Evolutionary conservation across 495 filamentous ascomycete genomes (phyloP), one percentile per base, ranked within the genome.

Genomic region (Lepidopterella palustris): DNA sequence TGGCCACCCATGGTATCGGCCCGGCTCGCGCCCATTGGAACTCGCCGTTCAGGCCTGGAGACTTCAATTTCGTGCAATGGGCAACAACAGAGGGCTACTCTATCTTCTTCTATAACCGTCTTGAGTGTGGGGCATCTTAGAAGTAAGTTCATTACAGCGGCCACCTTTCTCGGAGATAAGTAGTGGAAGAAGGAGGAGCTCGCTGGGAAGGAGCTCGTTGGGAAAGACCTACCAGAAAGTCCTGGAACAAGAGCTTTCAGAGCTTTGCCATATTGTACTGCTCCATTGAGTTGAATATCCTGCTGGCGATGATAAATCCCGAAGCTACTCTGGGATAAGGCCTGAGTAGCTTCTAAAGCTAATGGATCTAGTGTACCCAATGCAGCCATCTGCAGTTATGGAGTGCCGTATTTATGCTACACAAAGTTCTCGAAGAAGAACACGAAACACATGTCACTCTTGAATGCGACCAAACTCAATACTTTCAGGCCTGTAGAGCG

Each of bases 1-100:
- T 68, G 13, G 65, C 61, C 5, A 65, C 65, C 6, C 65, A 68
- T 55, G 65, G 65, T 3, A 65, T 68, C 32, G 61, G 65, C 5
- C 65, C 57, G 9, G 61, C 13, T 13, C 51, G 62, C 8, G 26
- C 60, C 20, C 66, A 68, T 45, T 68, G 66, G 66, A 68, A 68
- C 51, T 59, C 58, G 4, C 59, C 62, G 18, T 68, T 31, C 48
- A 40, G 35, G 32, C 66, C 66, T 23, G 55, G 62, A 4, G 58
- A 65, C 24, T 68, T 54, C 48, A 68, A 65, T 51, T 66, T 68
- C 27, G 62, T 68, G 6, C 49, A 68, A 52, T 50, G 53, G 35
- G 62, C 66, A 13, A 42, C 63, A 6, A 39, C 45, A 4, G 45
- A 66, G 51, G 66, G 62, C 5, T 68, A 60, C 35, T 62, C 58